Base-by-base conservation (phyloP, 2,329 filamentous ascomycete genomes). In the Xylariaceae sp. region DNA sequence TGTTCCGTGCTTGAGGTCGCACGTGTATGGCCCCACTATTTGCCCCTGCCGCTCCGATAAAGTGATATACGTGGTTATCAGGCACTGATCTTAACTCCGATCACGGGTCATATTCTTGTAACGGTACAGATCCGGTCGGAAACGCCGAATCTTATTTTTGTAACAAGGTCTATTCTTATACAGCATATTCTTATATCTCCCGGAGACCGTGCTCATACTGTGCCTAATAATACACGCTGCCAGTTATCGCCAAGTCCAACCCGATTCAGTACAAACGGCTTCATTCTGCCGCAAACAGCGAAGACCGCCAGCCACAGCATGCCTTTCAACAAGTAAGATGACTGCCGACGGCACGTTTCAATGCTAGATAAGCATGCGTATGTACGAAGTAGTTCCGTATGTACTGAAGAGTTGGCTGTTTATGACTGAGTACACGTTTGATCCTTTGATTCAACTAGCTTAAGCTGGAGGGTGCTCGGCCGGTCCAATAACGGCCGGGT, bases 281-380 rank as follows among this genome's bases (percentile, higher is more conserved):
- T 45, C 13, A 41, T 7, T 10, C 35, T 57, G 55, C 55, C 51
- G 58, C 55, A 60, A 57, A 57, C 58, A 56, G 49, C 55, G 41
- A 58, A 39, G 49, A 50, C 51, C 23, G n/a, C 37, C 51, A 59
- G 50, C 59, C 53, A 45, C 51, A 56, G 17, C 23, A 47, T 41
- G 37, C 34, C 41, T 15, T 13, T 13, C 11, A 9, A 9, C 9
- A 10, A 41, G 37, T 41, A 6, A 45, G 9, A 49, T 49, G 13
- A 15, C 23, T n/a, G 49, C 49, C 23, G 23, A 51, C 49, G 44
- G 23, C 35, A 30, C 52, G 10, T 37, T 45, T 53, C 53, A 47
- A 50, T 23, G 34, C 17, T 34, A 50, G 23, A 49, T 30, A 34
- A 53, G 49, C 51, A 55, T 13, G 13, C 41, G 41, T 45, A 41